phyloP scores from a whole-genome alignment of 176 grass and related monocot species.

The Raddia guianensis region DNA sequence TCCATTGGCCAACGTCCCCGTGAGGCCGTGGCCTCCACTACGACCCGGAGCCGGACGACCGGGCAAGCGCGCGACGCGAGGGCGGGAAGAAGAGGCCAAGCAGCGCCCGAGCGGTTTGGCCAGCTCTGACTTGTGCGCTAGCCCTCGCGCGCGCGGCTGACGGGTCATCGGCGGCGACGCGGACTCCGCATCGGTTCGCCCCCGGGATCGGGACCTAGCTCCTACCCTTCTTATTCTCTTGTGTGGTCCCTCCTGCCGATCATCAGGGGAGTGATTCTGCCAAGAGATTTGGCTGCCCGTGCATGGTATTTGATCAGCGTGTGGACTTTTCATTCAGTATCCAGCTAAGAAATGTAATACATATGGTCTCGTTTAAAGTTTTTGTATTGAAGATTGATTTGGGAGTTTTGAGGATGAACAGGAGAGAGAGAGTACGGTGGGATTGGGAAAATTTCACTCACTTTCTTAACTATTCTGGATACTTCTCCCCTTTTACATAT shows the following conservation, averaged over 20 bases:
- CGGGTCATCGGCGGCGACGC: conserved; percentile 45
- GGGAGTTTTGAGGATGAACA: too few species aligned
- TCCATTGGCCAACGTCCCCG: too few species aligned
- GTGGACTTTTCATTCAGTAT: too few species aligned
- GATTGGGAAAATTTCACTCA: too few species aligned
- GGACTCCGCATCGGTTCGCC: conserved; percentile 41
- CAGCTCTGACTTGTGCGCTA: neutral
- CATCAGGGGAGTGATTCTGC: neutral
- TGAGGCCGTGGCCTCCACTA: conserved; percentile 25
- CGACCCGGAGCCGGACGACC: neutral
- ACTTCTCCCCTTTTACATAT: too few species aligned
- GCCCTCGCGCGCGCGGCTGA: neutral
- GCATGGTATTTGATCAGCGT: too few species aligned
- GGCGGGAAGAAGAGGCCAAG: neutral
- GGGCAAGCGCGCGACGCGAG: conserved; percentile 15
- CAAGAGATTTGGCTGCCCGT: neutral
- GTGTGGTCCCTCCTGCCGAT: neutral
- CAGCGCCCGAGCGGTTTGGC: neutral
- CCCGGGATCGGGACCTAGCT: conserved; percentile 26
- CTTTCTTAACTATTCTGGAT: too few species aligned
- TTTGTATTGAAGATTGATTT: too few species aligned
- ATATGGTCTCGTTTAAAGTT: too few species aligned
- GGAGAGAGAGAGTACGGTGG: too few species aligned
- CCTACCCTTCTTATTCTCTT: neutral
- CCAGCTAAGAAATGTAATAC: too few species aligned